Conservation (phyloP, 441 rosid species). For the Brassica balearica region DNA sequence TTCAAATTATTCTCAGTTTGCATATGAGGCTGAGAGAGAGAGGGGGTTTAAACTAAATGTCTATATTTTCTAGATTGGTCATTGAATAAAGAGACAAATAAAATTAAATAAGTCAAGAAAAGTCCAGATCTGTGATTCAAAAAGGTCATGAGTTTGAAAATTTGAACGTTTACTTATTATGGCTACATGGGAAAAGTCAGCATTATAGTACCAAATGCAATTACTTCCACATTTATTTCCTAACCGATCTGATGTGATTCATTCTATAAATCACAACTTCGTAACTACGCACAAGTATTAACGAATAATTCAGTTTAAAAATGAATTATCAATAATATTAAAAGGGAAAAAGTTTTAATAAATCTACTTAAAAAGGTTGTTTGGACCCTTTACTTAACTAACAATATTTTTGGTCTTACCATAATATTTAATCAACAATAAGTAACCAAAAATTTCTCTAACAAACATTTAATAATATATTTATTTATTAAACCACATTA, state of each 20-base stretch:
- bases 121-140: conserved; percentile 37
- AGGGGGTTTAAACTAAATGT: background rate
- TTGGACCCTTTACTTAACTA: too few relatives aligned
- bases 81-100: background rate
- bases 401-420: too few relatives aligned
- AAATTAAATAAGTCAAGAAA: conserved; percentile 10
- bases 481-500: too few relatives aligned
- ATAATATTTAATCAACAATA: too few relatives aligned
- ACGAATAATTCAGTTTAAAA: too few relatives aligned
- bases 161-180: conserved; percentile 28
- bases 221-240: conserved; percentile 27
- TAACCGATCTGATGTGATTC: conserved; percentile 15
- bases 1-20: background rate
- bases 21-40: conserved; percentile 11
- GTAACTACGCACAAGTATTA: background rate
- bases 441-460: too few relatives aligned
- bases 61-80: background rate
- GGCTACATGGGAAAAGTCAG: conserved; percentile 30
- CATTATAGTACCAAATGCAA: conserved; percentile 19
- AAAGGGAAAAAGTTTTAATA: too few relatives aligned
- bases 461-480: too few relatives aligned
- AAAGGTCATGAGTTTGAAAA: conserved; percentile 30
- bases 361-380: too few relatives aligned
- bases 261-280: background rate
- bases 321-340: too few relatives aligned